Conservation (phyloP, 441 rosid species). For the Syzygium syzygioides region DNA sequence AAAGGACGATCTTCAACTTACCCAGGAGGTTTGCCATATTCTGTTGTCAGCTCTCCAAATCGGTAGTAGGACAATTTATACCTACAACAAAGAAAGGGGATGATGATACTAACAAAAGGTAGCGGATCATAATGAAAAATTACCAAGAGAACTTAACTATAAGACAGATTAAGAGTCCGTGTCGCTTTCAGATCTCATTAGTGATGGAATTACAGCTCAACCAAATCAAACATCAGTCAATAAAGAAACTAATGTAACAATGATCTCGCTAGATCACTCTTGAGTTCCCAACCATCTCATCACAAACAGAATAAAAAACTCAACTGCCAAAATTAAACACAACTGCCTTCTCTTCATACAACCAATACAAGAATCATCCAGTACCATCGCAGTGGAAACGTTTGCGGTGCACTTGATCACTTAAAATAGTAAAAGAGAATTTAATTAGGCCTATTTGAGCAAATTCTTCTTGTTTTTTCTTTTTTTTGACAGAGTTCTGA, state of each 20-base stretch:
- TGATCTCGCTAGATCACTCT: background rate
- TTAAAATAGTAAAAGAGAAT: background rate
- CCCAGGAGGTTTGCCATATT: slow-evolving; percentile 90
- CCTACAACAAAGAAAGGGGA: slow-evolving; percentile 28
- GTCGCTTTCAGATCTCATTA: background rate
- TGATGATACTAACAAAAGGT: background rate
- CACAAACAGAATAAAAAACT: background rate
- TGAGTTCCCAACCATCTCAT: background rate
- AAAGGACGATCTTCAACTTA: slow-evolving; percentile 22
- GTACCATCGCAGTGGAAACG: background rate
- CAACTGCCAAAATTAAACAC: background rate
- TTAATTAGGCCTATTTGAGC: background rate
- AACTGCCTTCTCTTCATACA: background rate
- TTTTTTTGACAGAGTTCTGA: background rate
- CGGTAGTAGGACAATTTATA: slow-evolving; percentile 94
- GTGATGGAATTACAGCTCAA: background rate
- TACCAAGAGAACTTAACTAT: background rate
- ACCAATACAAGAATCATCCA: background rate
- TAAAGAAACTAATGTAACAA: background rate
- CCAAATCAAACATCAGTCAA: background rate
- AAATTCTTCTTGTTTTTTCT: background rate
- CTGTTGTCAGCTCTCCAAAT: slow-evolving; percentile 88
- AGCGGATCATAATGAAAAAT: background rate
- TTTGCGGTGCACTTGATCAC: background rate
- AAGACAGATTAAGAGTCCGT: background rate